Evolutionary conservation across 73 alveolate genomes (phyloP).

Genomic region (Paramecium pentaurelia): DNA sequence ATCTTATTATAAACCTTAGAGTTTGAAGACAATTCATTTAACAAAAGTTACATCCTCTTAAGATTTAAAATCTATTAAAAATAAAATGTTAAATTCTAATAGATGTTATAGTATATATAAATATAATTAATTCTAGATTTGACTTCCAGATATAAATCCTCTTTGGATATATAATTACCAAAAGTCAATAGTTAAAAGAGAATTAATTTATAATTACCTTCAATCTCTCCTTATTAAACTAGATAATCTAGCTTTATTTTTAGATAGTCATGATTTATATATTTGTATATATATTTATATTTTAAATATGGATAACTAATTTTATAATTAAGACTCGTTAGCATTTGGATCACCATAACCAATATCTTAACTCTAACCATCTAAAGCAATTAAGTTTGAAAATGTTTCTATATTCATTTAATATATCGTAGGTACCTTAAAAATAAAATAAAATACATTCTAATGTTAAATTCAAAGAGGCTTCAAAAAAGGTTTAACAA

Average conservation of each 20-base stretch:
- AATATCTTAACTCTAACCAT: not conserved
- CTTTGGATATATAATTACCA: not conserved
- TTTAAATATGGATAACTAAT: not conserved
- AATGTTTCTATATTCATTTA: not conserved
- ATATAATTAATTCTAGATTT: not conserved
- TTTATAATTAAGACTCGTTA: not conserved
- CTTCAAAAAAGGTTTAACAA: not conserved
- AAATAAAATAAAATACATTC: not conserved
- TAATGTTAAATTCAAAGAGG: not conserved
- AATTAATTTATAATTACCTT: not conserved
- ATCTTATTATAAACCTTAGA: not conserved
- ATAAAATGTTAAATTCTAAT: not conserved
- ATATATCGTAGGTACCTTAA: not conserved
- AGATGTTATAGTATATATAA: not conserved
- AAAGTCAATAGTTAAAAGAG: not conserved
- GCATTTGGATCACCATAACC: not conserved
- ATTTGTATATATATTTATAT: not conserved
- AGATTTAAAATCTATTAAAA: not conserved
- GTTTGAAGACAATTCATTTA: not conserved
- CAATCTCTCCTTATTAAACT: not conserved
- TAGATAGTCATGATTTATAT: not conserved
- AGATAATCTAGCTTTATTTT: not conserved
- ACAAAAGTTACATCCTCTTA: not conserved
- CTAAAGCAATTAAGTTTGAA: not conserved
- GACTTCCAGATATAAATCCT: not conserved